Conservation (phyloP, 208 protist genomes). For the Leishmania guyanensis region DNA sequence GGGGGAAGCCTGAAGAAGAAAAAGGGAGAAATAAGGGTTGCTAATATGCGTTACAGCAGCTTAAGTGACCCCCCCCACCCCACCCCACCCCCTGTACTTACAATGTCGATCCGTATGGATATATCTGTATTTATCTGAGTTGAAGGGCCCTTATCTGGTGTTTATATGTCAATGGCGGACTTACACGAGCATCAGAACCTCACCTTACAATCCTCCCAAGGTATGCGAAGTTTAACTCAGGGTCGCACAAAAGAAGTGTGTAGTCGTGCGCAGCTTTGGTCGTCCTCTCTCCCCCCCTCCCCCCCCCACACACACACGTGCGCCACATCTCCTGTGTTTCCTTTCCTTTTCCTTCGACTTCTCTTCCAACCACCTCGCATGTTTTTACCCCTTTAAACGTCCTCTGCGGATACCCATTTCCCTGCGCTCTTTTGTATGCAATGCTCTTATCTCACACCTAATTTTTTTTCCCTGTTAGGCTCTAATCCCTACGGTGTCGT, state of each 20-base stretch:
- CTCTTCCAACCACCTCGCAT: neutral
- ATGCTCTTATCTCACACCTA: neutral
- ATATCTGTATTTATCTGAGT: neutral
- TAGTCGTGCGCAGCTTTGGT: neutral
- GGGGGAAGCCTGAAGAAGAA: neutral
- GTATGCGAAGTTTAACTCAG: neutral
- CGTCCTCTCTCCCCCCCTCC: neutral
- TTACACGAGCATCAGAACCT: neutral
- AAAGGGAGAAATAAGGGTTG: neutral
- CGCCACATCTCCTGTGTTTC: neutral
- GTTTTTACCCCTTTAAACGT: neutral
- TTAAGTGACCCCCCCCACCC: neutral
- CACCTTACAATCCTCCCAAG: neutral
- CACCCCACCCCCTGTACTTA: neutral
- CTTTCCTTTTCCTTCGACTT: neutral
- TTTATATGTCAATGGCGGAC: neutral
- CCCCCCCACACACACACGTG: neutral
- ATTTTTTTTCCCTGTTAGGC: neutral
- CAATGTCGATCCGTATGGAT: neutral
- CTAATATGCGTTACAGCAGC: neutral
- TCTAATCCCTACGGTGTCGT: neutral
- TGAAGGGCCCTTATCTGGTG: neutral
- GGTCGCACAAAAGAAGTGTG: neutral
- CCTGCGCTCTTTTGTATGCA: neutral
- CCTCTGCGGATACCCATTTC: neutral